Base-by-base conservation (phyloP, 1,284 basidiomycete genomes). In the Ustilago trichophora region DNA sequence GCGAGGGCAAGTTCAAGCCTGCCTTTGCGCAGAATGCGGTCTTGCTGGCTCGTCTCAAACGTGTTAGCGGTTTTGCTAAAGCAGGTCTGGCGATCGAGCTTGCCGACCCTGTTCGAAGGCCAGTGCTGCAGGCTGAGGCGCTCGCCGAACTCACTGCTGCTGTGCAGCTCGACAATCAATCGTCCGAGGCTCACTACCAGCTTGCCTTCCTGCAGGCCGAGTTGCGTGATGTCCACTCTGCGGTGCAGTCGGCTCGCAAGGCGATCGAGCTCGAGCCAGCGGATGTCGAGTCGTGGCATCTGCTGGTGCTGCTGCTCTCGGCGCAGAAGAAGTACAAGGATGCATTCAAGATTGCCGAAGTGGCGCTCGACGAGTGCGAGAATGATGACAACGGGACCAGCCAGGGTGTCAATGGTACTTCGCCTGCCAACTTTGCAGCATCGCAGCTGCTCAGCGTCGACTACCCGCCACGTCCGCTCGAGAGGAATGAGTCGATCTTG, bases 271-370 rank as follows among this genome's bases (percentile, higher is more conserved):
- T 86, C 4, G 88, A 90, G 49, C 85, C 90, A 0, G 83, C 83
- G 21, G 89, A 91, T 70, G 85, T 91, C 22, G 86, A 91, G 34
- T 88, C 90, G 52, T 98, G 94, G 95, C 95, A 98, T 82, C 85
- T 98, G 15, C 86, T 98, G 0, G 91, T 91, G 0, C 84, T 98
- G 6, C 82, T 97, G 13, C 85, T 94, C 10, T 89, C 89, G 0
- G 89, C 91, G 6, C 85, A 85, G 27, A 91, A 90, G 60, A 89
- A 94, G 75, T 93, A 91, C 91, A 83, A 84, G 27, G 89, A 88
- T 6, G 93, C 94, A 0, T 84, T 85, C 36, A 88, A 88, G 51
- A 88, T 95, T 3, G 83, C 94, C 40, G 91, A 93, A 50, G 85
- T 88, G 3, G 90, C 78, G 18, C 69, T 81, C 12, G 62, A 53